A percentile compares a stretch with the other conserved stretches of the same genome.
phyloP scores from a whole-genome alignment of 2,329 filamentous ascomycete species.

The Canariomyces notabilis region DNA sequence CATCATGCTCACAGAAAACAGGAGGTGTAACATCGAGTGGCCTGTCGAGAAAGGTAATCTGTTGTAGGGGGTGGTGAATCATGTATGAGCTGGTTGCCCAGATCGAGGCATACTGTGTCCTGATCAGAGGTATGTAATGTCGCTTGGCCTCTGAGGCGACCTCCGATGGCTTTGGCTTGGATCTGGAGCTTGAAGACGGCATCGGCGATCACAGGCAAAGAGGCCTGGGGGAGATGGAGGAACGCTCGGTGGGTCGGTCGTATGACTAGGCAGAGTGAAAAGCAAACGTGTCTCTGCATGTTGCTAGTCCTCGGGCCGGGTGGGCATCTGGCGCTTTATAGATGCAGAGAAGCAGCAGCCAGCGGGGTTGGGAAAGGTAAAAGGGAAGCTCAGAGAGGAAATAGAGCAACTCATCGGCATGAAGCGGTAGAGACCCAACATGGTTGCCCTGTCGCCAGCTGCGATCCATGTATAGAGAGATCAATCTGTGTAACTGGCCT shows the following conservation, averaged over 20 bases:
- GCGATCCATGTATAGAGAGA: slow-evolving; percentile 3
- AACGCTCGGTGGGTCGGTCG: background rate
- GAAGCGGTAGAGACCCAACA: background rate
- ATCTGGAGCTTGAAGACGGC: slow-evolving; percentile 37
- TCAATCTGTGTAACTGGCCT: slow-evolving; percentile 7
- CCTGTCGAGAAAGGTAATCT: slow-evolving; percentile 37
- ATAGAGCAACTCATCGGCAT: background rate
- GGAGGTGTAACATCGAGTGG: slow-evolving; percentile 38
- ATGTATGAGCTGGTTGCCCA: slow-evolving; percentile 58
- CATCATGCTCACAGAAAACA: slow-evolving; percentile 34
- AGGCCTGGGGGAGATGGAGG: background rate
- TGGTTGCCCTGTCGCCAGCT: slow-evolving; percentile 6
- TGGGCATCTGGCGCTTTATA: slow-evolving; percentile 14
- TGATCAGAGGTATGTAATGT: slow-evolving; percentile 62
- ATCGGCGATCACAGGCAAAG: slow-evolving; percentile 34
- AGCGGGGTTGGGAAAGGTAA: slow-evolving; percentile 2
- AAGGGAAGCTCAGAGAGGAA: background rate
- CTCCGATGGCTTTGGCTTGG: slow-evolving; percentile 60
- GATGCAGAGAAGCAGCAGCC: slow-evolving; percentile 1
- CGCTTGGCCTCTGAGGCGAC: slow-evolving; percentile 70
- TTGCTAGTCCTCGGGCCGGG: background rate
- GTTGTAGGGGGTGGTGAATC: slow-evolving; percentile 45
- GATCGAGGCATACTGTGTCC: slow-evolving; percentile 47
- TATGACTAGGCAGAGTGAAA: background rate
- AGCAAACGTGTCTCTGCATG: background rate